Evolutionary conservation across 1,139 yeast species (phyloP), one percentile per base, ranked within the genome.

Genomic region (Yamadazyma diddensiae): DNA sequence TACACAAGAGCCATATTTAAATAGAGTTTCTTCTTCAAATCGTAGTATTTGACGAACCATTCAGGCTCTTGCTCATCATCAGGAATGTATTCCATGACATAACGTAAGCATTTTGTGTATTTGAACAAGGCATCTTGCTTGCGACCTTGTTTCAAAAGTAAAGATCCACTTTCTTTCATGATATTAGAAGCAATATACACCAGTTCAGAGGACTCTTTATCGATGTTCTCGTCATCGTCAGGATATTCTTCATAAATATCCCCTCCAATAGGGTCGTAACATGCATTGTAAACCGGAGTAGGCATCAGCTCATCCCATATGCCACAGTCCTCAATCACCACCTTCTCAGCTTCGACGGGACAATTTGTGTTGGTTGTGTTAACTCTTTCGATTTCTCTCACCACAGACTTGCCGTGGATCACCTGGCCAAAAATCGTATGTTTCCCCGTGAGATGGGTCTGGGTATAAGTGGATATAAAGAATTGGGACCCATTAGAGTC

Each of bases 361-460:
- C 64, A 58, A 30, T 73, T 65, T 1, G 65, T 62, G 4, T 53
- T 46, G 38, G 69, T 62, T 3, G 77, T 73, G 3, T 53, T 48
- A 1, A 65, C 69, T 28, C 68, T 62, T 49, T 83, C 94, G 19
- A 82, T 60, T 22, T 77, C 77, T 44, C 90, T 65, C 0, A 86
- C 66, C 2, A 84, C 79, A 0, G 88, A 77, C 52, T 83, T 81
- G 1, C 95, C 95, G 35, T 70, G 65, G 11, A 51, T 41, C 1
- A 73, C 78, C 37, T 57, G 66, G 1, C 96, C 97, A 58, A 88
- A 82, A 1, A 86, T 79, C 0, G 92, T 70, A 50, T 86, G 92
- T 45, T 81, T 82, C 0, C 85, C 83, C 26, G 73, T 77, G 33
- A 88, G 60, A 53, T 87, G 95, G 0, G 85, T 82, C 13, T 81